Evolutionary conservation across 441 rosid species (phyloP).

Genomic region (Adansonia gregorii): DNA sequence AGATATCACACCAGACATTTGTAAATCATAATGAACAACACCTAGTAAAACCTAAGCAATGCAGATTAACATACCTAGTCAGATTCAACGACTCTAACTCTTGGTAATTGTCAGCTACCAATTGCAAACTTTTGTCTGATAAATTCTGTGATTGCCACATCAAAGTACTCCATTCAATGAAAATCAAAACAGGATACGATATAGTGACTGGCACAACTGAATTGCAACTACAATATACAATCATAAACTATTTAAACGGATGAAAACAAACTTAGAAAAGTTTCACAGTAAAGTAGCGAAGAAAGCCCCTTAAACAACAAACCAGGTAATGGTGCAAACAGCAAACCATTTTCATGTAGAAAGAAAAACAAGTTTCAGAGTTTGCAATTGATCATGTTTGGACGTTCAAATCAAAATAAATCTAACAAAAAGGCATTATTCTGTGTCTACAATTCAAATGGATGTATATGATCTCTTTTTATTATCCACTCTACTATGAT

Average conservation of each 20-base stretch:
- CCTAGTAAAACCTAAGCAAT: background rate
- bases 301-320: background rate
- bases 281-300: slow-evolving; percentile 13
- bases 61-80: slow-evolving; percentile 59
- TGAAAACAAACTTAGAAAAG: background rate
- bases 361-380: background rate
- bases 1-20: background rate
- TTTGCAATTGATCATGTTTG: background rate
- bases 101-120: slow-evolving; percentile 68
- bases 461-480: background rate
- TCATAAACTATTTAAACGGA: background rate
- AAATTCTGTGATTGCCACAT: slow-evolving; percentile 56
- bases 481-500: background rate
- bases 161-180: slow-evolving; percentile 32
- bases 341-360: background rate
- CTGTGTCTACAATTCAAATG: background rate
- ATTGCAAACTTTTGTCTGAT: slow-evolving; percentile 69
- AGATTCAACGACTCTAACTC: slow-evolving; percentile 67
- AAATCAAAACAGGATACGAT: slow-evolving; percentile 20
- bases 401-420: background rate
- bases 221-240: background rate
- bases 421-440: background rate
- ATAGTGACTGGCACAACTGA: slow-evolving; percentile 16
- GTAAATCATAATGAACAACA: background rate
- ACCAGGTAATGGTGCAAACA: background rate